These are phyloP conservation scores for Pseudisothecium myosuroides DNA, from an alignment of 225 moss, liverwort and hornwort genomes.

Conservation along the genomic window DNA sequence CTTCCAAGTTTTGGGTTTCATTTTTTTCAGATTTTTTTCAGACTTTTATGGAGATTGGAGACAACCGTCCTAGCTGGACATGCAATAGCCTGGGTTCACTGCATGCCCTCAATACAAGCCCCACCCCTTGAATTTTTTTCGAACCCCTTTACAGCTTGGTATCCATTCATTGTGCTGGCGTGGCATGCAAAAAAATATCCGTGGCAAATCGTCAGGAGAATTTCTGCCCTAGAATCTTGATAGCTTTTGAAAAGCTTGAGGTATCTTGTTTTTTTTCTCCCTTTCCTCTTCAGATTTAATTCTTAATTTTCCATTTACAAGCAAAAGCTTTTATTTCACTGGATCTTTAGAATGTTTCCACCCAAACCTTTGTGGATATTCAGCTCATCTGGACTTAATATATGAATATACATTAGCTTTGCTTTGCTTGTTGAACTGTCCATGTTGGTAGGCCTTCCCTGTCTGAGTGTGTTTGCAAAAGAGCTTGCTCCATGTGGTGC, in stretches of 20 bases:
- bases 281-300: background rate
- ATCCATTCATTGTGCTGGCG: background rate
- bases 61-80: background rate
- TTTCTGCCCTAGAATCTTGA: background rate
- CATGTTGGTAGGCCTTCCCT: background rate
- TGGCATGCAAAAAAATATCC: background rate
- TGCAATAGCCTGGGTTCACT: background rate
- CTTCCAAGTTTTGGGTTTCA: background rate
- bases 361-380: background rate
- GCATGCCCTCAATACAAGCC: background rate
- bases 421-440: background rate
- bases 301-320: background rate
- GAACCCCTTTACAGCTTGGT: conserved; percentile 1
- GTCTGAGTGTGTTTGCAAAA: background rate
- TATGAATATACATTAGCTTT: background rate
- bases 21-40: background rate
- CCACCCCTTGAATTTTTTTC: background rate
- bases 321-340: background rate
- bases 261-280: background rate
- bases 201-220: background rate
- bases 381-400: background rate
- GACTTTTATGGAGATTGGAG: background rate
- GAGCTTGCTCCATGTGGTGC: background rate
- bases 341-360: background rate
- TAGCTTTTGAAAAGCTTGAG: background rate